A percentile compares a stretch with the other conserved stretches of the same genome.
Evolutionary conservation across 1,139 yeast genomes (phyloP).

Genomic region (Diutina neorugosa): DNA sequence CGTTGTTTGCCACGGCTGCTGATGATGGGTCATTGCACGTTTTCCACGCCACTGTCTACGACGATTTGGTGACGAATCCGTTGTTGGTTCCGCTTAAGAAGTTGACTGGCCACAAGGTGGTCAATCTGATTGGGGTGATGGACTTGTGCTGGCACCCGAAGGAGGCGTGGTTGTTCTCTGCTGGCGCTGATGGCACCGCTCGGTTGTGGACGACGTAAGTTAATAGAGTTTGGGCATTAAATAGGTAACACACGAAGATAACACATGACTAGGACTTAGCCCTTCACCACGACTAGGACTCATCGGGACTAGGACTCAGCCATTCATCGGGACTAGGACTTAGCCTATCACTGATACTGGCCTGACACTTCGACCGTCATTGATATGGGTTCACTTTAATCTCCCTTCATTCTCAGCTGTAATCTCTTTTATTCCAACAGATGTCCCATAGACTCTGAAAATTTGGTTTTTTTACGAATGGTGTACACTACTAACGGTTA

Average conservation of each 20-base stretch:
- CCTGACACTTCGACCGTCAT: too few species aligned
- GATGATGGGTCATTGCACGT: conserved; percentile 92
- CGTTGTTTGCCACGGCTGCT: conserved; percentile 90
- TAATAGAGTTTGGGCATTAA: neutral
- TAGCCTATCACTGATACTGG: too few species aligned
- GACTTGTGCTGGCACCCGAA: conserved; percentile 93
- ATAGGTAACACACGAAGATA: neutral
- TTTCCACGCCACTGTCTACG: conserved; percentile 95
- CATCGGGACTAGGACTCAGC: too few species aligned
- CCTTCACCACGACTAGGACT: too few species aligned
- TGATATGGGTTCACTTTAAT: too few species aligned
- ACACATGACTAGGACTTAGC: neutral
- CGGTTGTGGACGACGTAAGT: conserved; percentile 81
- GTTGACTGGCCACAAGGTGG: conserved; percentile 80
- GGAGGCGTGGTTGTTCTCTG: conserved; percentile 96
- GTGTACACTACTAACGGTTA: too few species aligned
- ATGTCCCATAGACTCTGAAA: too few species aligned
- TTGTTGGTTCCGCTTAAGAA: conserved; percentile 92
- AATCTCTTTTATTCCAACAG: too few species aligned
- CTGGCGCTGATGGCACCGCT: conserved; percentile 98
- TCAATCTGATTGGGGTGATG: conserved; percentile 78
- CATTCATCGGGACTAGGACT: too few species aligned
- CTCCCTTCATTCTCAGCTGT: too few species aligned
- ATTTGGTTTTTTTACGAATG: too few species aligned
- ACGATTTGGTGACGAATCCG: conserved; percentile 92